These are phyloP conservation scores for Xylariomycetidae sp. DNA, from an alignment of 2,329 filamentous ascomycete genomes.

Conservation along the genomic window DNA sequence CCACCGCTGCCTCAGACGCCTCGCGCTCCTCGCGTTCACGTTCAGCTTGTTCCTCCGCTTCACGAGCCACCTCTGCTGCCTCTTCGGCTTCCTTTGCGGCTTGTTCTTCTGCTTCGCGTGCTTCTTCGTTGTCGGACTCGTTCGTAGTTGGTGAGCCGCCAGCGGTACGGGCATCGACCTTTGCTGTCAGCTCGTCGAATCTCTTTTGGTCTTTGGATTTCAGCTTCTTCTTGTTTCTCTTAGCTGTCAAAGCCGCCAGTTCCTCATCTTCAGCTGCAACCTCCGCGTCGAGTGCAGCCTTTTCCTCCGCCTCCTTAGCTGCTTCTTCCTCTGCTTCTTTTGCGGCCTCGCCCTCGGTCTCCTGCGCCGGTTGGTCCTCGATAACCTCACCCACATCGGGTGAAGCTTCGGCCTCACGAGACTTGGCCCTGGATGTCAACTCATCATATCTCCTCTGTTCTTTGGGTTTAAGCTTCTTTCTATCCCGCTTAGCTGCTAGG, in stretches of 20 bases:
- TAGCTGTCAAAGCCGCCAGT: conserved; percentile 28
- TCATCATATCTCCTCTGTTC: conserved; percentile 29
- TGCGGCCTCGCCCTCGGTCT: conserved; percentile 15
- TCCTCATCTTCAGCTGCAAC: conserved; percentile 19
- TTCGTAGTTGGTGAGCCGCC: conserved; percentile 17
- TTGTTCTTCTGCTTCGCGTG: background rate
- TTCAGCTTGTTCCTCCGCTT: conserved; percentile 19
- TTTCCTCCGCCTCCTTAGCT: conserved; percentile 10
- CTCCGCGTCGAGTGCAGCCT: conserved; percentile 7
- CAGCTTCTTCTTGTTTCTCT: conserved; percentile 40
- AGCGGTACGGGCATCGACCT: conserved; percentile 23
- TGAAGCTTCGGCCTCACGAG: conserved; percentile 6
- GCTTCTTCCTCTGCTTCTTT: conserved; percentile 9
- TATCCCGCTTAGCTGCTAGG: conserved; percentile 24
- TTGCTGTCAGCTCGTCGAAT: conserved; percentile 30
- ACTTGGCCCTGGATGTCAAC: conserved; percentile 28
- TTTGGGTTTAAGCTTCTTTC: conserved; percentile 22
- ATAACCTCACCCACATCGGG: background rate
- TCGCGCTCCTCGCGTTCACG: conserved; percentile 21
- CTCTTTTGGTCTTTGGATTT: conserved; percentile 41
- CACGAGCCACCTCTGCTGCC: conserved; percentile 14
- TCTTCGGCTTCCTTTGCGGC: conserved; percentile 1
- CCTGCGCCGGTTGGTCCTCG: conserved; percentile 3
- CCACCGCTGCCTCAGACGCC: conserved; percentile 20
- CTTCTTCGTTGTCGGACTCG: conserved; percentile 5